These are phyloP conservation scores for Aspergillus persii DNA, from an alignment of 2,329 filamentous ascomycete genomes.

Conservation along the genomic window DNA sequence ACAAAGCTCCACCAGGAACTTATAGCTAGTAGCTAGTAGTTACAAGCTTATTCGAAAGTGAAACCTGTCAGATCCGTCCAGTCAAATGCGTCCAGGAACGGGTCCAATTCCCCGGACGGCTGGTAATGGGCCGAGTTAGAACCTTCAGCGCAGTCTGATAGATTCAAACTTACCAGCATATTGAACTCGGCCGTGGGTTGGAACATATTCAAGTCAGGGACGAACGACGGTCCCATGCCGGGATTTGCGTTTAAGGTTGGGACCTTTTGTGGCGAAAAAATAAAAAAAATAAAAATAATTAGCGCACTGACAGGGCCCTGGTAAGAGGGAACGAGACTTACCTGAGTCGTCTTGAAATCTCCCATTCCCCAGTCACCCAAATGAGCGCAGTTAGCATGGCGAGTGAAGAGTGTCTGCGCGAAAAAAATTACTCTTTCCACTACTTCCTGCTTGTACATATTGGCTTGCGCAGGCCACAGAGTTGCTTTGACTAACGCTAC, in stretches of 20 bases:
- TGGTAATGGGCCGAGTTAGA: constrained; percentile 13
- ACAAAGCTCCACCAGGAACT: neutral
- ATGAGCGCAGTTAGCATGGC: constrained; percentile 33
- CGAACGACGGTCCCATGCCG: constrained; percentile 20
- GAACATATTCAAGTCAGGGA: constrained; percentile 23
- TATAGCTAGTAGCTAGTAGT: no score
- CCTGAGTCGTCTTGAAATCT: constrained; percentile 31
- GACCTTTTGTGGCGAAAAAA: constrained; percentile 7
- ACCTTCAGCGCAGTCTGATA: neutral
- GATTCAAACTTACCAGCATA: constrained; percentile 22
- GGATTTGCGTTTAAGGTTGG: constrained; percentile 22
- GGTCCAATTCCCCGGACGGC: constrained; percentile 31
- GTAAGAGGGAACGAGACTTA: constrained; percentile 7
- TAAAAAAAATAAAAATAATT: neutral
- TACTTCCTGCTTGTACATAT: constrained; percentile 34
- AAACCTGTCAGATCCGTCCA: constrained; percentile 34
- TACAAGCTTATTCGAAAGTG: constrained; percentile 16
- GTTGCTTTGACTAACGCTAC: constrained; percentile 34
- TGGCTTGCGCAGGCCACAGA: constrained; percentile 33
- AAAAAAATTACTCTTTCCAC: constrained; percentile 37
- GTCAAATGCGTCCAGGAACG: constrained; percentile 35
- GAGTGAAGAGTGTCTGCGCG: constrained; percentile 35
- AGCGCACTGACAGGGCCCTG: neutral
- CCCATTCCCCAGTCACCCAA: constrained; percentile 30
- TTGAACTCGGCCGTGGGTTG: constrained; percentile 23